phyloP scores from a whole-genome alignment of 192 early-diverging fungal genomes.

The Chytriomyces sp. region DNA sequence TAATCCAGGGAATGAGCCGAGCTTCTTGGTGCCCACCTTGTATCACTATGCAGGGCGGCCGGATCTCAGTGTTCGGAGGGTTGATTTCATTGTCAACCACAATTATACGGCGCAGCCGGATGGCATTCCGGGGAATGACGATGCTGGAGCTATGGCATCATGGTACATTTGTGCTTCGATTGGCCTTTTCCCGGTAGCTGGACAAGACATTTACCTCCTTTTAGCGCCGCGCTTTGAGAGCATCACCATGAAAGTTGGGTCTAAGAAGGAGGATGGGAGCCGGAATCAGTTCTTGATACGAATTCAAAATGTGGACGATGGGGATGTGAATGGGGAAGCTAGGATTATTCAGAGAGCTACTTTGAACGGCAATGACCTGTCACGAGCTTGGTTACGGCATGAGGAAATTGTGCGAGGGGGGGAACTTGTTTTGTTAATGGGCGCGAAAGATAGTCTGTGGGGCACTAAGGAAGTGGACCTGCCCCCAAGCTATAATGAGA shows the following conservation, averaged over 20 bases:
- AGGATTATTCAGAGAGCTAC: neutral
- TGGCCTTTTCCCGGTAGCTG: conserved; percentile 37
- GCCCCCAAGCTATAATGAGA: neutral
- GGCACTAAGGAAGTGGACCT: neutral
- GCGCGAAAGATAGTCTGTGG: neutral
- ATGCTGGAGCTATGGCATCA: conserved; percentile 30
- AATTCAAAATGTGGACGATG: no score
- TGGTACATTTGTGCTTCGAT: conserved; percentile 28
- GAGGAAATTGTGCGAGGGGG: neutral
- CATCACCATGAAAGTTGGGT: neutral
- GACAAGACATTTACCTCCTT: conserved; percentile 35
- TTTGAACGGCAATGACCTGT: neutral
- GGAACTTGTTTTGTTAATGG: neutral
- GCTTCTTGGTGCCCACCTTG: conserved; percentile 35
- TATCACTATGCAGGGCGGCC: conserved; percentile 40
- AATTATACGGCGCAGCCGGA: conserved; percentile 24
- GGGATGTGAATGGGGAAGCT: neutral
- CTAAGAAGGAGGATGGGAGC: no score
- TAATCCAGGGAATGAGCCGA: conserved; percentile 40
- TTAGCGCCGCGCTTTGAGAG: conserved; percentile 19
- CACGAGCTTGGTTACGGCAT: neutral
- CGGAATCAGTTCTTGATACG: neutral
- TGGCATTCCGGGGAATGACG: conserved; percentile 36
- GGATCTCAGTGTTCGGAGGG: neutral
- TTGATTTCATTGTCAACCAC: neutral